Conservation (phyloP, 2,329 filamentous ascomycete species). For the Tolypocladium sp. region DNA sequence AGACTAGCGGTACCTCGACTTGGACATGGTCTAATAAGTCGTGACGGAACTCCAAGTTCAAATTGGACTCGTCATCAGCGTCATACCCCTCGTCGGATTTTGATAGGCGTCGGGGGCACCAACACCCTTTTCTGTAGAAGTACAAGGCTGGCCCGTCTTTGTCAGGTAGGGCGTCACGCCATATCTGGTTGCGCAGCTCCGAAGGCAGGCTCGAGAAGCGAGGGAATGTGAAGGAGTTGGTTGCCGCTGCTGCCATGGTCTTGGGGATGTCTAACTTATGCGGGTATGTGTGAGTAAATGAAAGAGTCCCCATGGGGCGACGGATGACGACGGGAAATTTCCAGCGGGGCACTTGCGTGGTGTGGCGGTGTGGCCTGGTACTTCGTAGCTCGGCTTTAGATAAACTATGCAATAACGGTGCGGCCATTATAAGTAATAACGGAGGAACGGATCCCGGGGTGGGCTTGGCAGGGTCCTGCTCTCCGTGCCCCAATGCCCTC, state of each 20-base stretch:
- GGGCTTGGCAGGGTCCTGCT: too few species aligned
- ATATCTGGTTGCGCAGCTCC: slow-evolving; percentile 16
- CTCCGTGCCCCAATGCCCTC: too few species aligned
- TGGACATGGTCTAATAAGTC: slow-evolving; percentile 5
- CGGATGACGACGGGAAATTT: too few species aligned
- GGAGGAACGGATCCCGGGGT: too few species aligned
- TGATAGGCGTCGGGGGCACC: not conserved
- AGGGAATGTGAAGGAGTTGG: slow-evolving; percentile 4
- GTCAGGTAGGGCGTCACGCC: slow-evolving; percentile 8
- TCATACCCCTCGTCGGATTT: slow-evolving; percentile 3
- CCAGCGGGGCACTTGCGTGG: too few species aligned
- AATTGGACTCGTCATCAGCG: not conserved
- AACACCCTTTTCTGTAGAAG: slow-evolving; percentile 9
- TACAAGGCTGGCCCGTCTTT: slow-evolving; percentile 9
- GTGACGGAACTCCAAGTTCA: slow-evolving; percentile 2
- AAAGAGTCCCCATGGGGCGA: too few species aligned
- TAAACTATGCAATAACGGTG: too few species aligned
- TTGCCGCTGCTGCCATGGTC: not conserved
- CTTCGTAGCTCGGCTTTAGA: too few species aligned
- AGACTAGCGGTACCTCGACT: slow-evolving; percentile 6
- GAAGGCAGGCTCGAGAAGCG: slow-evolving; percentile 11
- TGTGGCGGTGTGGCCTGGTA: too few species aligned
- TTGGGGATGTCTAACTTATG: not conserved
- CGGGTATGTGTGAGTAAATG: not conserved
- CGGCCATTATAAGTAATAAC: too few species aligned